Conservation (phyloP, 2,329 filamentous ascomycete species). For the Sphaerulina populicola region DNA sequence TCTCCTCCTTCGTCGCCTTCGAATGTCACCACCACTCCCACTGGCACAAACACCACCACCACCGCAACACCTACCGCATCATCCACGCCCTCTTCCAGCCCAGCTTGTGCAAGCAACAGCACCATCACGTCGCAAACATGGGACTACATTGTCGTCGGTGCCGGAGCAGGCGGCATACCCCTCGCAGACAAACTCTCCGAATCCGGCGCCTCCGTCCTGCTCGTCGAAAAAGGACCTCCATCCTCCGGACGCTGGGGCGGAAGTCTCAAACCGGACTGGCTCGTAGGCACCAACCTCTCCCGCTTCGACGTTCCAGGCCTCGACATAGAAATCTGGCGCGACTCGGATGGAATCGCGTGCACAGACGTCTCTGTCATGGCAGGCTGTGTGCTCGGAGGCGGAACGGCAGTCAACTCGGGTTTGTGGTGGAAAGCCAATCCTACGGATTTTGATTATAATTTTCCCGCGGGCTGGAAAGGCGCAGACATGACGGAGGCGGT, state of each 20-base stretch:
- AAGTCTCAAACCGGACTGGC: conserved; percentile 54
- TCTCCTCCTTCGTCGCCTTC: conserved; percentile 37
- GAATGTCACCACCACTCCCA: conserved; percentile 10
- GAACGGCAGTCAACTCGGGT: conserved; percentile 58
- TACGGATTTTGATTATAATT: conserved; percentile 63
- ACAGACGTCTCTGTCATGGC: conserved; percentile 65
- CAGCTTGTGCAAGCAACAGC: conserved; percentile 23
- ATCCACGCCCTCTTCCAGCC: conserved; percentile 9
- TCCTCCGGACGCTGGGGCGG: conserved; percentile 60
- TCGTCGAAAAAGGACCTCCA: conserved; percentile 44
- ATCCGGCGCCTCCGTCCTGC: conserved; percentile 55
- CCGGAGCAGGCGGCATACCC: conserved; percentile 55
- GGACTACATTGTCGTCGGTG: conserved; percentile 58
- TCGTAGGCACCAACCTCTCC: conserved; percentile 53
- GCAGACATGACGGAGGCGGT: conserved; percentile 53
- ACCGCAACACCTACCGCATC: conserved; percentile 18
- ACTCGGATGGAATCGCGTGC: conserved; percentile 57
- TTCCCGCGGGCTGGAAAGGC: conserved; percentile 63
- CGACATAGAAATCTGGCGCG: conserved; percentile 61
- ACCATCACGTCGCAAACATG: conserved; percentile 40
- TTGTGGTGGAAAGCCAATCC: conserved; percentile 60
- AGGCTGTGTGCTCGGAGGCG: conserved; percentile 62
- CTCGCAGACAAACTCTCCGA: conserved; percentile 54
- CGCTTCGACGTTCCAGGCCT: conserved; percentile 65
- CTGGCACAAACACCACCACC: conserved; percentile 12